Base-by-base conservation (phyloP, 2,329 filamentous ascomycete genomes). In the Mollisiaceae sp. region DNA sequence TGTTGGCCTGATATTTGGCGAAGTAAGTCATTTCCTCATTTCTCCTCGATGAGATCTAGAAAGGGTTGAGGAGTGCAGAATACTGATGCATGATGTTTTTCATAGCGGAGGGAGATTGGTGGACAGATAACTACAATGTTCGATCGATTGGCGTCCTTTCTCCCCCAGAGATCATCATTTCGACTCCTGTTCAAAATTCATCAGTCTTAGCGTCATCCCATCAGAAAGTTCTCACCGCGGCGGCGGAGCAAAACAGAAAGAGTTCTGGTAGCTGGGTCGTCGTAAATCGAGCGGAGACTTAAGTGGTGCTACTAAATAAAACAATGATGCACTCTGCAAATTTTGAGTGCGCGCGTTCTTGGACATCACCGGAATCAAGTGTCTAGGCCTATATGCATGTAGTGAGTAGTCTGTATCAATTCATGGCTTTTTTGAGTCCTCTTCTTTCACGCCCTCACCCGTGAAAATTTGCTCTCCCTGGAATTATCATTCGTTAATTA, bases 1-100 rank as follows among this genome's bases (percentile, higher is more conserved):
- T 73, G 70, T 63, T 65, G 58, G 8, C 72, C 72, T 1, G 69
- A 71, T 54, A 64, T 68, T 14, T 74, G 70, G 66, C 68, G 71
- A 65, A 71, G 70, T 72, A 63, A 56, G 68, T 72, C 57, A 18
- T 35, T n/a, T 22, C 24, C 55, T 32, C 24, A 47, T 27, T 14
- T 20, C 2, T 59, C 35, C 8, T 9, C 35, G 24, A 32, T 35
- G 12, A 15, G 36, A 24, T 32, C 41, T 15, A 39, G 8, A 32
- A 35, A 15, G 32, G 24, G 35, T 24, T 6, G 6, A 55, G 5
- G 18, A 8, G 27, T 22, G 22, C 15, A 41, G 41, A 38, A 20
- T 57, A 18, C 57, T 54, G 18, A 64, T 47, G 2, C 45, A 32
- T 9, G 54, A 35, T 24, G 27, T 32, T 32, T 32, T 6, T 32